These are phyloP conservation scores for Rehmannia glutinosa DNA, from an alignment of 257 asterid genomes.

Conservation along the genomic window DNA sequence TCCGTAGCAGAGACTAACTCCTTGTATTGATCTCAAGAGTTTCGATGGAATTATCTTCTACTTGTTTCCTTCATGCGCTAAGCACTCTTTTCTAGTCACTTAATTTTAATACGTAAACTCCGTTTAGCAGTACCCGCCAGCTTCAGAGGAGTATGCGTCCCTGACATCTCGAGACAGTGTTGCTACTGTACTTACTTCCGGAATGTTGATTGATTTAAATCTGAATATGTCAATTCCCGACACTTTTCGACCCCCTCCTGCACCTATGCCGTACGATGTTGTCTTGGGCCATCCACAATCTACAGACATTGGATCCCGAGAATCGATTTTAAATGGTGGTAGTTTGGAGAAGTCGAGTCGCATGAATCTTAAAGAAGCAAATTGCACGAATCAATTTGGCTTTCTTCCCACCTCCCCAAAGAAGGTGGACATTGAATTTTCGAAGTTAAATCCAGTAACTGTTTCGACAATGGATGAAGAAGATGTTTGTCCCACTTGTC, in stretches of 20 bases:
- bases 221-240: slow-evolving; percentile 59
- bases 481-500: slow-evolving; percentile 83
- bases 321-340: too few relatives aligned
- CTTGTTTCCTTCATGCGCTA: too few relatives aligned
- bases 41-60: too few relatives aligned
- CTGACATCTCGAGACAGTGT: slow-evolving; percentile 49
- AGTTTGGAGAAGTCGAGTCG: slow-evolving; percentile 20
- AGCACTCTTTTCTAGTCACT: neutral
- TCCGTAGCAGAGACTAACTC: too few relatives aligned
- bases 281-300: slow-evolving; percentile 39
- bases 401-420: slow-evolving; percentile 37
- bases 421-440: slow-evolving; percentile 33
- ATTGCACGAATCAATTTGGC: slow-evolving; percentile 30
- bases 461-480: slow-evolving; percentile 39
- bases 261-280: slow-evolving; percentile 61
- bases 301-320: too few relatives aligned
- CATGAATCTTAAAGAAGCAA: slow-evolving; percentile 31
- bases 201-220: slow-evolving; percentile 48
- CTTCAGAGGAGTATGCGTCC: slow-evolving; percentile 58
- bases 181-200: slow-evolving; percentile 35
- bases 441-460: slow-evolving; percentile 29
- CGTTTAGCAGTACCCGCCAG: slow-evolving; percentile 53
- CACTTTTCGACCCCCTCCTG: slow-evolving; percentile 62
- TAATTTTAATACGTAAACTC: neutral
- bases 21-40: too few relatives aligned